Evolutionary conservation across 208 protist genomes (phyloP).

Genomic region (Novymonas esmeraldas): DNA sequence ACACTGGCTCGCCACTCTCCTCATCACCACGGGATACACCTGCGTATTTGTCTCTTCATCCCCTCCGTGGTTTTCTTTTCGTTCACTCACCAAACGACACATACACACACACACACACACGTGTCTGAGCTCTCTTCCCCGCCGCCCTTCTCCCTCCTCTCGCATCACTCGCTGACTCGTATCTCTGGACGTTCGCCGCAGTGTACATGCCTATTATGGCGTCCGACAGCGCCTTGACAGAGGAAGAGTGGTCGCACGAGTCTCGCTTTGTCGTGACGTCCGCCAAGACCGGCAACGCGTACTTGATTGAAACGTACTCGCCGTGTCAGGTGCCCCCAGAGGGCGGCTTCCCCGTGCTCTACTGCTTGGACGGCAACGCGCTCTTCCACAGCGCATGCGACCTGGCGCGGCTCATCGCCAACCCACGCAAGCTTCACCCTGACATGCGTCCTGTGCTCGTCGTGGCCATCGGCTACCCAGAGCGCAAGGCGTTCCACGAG

Average conservation of each 20-base stretch:
- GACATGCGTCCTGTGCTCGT: conserved; percentile 15
- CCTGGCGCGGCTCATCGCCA: conserved; percentile 11
- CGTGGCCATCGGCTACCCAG: conserved; percentile 16
- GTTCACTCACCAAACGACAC: too few species aligned
- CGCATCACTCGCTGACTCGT: too few species aligned
- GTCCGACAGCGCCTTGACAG: too few species aligned
- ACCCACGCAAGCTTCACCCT: conserved; percentile 16
- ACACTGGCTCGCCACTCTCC: too few species aligned
- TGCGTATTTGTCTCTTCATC: too few species aligned
- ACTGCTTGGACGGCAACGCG: conserved; percentile 16
- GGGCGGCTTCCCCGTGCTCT: conserved; percentile 18
- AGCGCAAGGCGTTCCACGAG: conserved; percentile 12
- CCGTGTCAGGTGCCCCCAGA: conserved; percentile 9
- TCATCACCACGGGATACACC: too few species aligned
- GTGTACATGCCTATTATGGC: too few species aligned
- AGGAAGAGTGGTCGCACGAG: conserved; percentile 2
- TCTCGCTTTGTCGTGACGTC: not conserved
- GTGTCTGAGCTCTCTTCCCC: too few species aligned
- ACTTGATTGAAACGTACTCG: conserved; percentile 12
- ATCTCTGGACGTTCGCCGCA: too few species aligned
- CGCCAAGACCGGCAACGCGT: not conserved
- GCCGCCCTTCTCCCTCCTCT: too few species aligned
- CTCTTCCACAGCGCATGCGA: conserved; percentile 17
- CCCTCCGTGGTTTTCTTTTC: too few species aligned
- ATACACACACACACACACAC: too few species aligned